A percentile compares a stretch with the other conserved stretches of the same genome.
Evolutionary conservation across 345 rosid genomes (phyloP).

Genomic region (Rhodamnia argentea): DNA sequence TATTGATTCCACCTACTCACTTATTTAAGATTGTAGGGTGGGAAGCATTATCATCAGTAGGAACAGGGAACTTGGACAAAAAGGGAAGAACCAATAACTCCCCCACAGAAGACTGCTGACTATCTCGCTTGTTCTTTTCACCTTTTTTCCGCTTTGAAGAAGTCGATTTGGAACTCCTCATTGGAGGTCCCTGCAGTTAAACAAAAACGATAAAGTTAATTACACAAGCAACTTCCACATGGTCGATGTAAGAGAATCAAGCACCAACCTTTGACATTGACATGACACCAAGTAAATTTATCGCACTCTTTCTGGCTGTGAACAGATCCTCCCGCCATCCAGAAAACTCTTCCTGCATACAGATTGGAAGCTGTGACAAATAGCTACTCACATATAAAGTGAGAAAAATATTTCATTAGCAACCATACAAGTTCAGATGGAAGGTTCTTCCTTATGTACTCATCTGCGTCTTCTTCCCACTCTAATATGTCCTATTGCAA

Average conservation of each 20-base stretch:
- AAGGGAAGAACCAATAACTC: slow-evolving; percentile 83
- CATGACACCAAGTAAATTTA: slow-evolving; percentile 73
- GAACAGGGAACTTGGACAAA: slow-evolving; percentile 62
- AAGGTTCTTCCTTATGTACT: slow-evolving; percentile 72
- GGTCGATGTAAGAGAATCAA: neutral
- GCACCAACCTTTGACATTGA: slow-evolving; percentile 62
- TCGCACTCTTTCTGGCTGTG: slow-evolving; percentile 84
- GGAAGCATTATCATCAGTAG: slow-evolving; percentile 33
- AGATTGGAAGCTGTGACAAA: neutral
- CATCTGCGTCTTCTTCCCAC: slow-evolving; percentile 90
- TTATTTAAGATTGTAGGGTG: slow-evolving; percentile 32
- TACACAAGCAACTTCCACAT: slow-evolving; percentile 1
- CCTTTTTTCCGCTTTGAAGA: slow-evolving; percentile 72
- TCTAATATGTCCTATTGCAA: slow-evolving; percentile 57
- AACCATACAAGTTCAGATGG: slow-evolving; percentile 72
- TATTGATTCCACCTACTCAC: slow-evolving; percentile 30
- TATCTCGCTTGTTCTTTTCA: slow-evolving; percentile 46
- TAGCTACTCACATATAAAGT: neutral
- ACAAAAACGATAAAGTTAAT: neutral
- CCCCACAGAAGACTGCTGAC: slow-evolving; percentile 48
- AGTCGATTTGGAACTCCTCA: slow-evolving; percentile 30
- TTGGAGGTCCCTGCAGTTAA: slow-evolving; percentile 60
- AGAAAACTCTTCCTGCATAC: slow-evolving; percentile 62
- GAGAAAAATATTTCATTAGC: neutral
- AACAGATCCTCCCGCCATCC: slow-evolving; percentile 91